phyloP scores from a whole-genome alignment of 768 basidiomycete species.

The Mycena pura region DNA sequence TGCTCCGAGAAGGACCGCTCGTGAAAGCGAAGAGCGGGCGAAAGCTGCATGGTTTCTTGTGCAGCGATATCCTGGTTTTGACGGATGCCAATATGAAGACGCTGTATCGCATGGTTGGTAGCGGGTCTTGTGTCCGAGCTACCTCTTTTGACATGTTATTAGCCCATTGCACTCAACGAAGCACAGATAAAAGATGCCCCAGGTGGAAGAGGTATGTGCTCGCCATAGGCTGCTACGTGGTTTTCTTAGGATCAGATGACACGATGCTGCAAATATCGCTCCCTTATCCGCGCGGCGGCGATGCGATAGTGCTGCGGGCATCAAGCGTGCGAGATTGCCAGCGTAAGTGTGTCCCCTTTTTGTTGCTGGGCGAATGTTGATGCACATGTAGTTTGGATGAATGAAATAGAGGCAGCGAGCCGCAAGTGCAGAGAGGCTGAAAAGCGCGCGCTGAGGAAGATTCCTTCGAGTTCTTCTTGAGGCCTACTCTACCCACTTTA shows the following conservation, averaged over 20 bases:
- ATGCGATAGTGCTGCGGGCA: conserved; percentile 67
- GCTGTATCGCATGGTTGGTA: conserved; percentile 82
- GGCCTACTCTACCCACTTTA: neutral
- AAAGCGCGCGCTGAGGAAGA: conserved; percentile 36
- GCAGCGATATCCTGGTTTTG: conserved; percentile 89
- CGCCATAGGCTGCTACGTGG: neutral
- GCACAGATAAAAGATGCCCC: conserved; percentile 61
- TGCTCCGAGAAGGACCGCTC: conserved; percentile 81
- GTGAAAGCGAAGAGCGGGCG: conserved; percentile 86
- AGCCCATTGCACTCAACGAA: conserved; percentile 82
- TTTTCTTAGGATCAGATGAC: conserved; percentile 56
- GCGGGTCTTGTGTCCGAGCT: neutral
- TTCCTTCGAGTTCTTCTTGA: conserved; percentile 4
- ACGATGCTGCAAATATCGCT: conserved; percentile 68
- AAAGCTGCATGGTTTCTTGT: conserved; percentile 79
- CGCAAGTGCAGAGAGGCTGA: conserved; percentile 45
- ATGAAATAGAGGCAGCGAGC: conserved; percentile 43
- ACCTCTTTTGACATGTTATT: neutral
- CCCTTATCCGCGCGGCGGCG: conserved; percentile 77
- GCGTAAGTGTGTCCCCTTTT: conserved; percentile 32
- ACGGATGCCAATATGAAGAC: conserved; percentile 74
- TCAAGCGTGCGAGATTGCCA: conserved; percentile 65
- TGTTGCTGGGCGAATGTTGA: conserved; percentile 39
- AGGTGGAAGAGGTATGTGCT: conserved; percentile 55
- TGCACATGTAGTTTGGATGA: conserved; percentile 36